Base-by-base conservation (phyloP, 2,329 filamentous ascomycete species). In the Nothopassalora personata region DNA sequence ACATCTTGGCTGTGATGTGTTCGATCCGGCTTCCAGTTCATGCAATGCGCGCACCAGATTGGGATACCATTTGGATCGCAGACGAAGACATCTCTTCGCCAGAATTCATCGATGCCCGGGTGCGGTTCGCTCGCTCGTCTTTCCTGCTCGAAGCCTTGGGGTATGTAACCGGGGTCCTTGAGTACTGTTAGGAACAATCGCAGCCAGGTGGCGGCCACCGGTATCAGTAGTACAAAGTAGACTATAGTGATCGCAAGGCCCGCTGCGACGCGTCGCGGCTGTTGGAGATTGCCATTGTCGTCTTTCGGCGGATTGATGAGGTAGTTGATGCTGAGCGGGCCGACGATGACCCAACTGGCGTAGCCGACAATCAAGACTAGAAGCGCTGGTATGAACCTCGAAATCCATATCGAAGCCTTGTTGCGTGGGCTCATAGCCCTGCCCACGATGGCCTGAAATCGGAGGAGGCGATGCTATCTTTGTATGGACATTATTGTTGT, bases 1-100 rank as follows among this genome's bases (percentile, higher is more conserved):
- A 94, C 78, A 70, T 96, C 90, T 54, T 86, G 86, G 69, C 89
- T 95, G 74, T 97, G 93, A 71, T 96, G 91, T 2, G 88, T 83
- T 3, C 93, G 83, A 69, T 97, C 93, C 0, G 89, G 86, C 73
- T 97, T 97, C 85, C 89, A 96, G 64, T 88, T 90, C 57, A 83
- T 83, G 72, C 93, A 99, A 54, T 84, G 83, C 4, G 86, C 86
- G 75, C 93, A 99, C 86, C 90, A 97, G 33, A 85, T 83, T 0
- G 93, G 93, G n/a, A 87, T 80, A 0, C 94, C 94, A 67, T 94
- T 89, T 11, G 80, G 78, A 68, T 95, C 88, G 74, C 90, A 97
- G 1, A 91, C 81, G 71, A 95, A 97, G 1, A 90, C 83, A 66
- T 96, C 87, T 71, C 88, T 90, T 63, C 82, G 87, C 70, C 94